Conservation (phyloP, 1,139 yeast species). For the Yamadazyma sp. region DNA sequence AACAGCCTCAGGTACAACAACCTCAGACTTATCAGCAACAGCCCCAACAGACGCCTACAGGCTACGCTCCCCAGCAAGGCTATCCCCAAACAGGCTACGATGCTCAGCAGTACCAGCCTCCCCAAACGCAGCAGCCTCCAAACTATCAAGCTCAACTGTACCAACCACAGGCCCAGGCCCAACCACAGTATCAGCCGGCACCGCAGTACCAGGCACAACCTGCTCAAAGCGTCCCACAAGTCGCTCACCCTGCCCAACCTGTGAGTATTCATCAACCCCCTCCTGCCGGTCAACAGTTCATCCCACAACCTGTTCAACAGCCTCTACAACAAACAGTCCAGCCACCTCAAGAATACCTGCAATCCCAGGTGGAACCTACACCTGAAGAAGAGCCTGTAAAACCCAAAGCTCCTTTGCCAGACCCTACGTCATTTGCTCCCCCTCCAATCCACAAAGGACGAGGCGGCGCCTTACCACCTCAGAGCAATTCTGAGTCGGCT, state of each 20-base stretch:
- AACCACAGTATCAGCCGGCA: slow-evolving; percentile 9
- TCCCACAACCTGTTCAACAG: slow-evolving; percentile 9
- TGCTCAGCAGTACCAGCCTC: slow-evolving; percentile 2
- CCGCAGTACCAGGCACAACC: slow-evolving; percentile 6
- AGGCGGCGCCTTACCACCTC: slow-evolving; percentile 11
- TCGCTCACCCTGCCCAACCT: slow-evolving; percentile 1
- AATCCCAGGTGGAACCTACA: slow-evolving; percentile 1
- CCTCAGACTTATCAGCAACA: no score
- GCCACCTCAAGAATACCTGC: not conserved
- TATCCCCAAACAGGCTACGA: not conserved
- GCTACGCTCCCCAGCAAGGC: not conserved
- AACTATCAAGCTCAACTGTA: slow-evolving; percentile 2
- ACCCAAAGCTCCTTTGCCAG: slow-evolving; percentile 32
- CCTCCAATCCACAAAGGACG: slow-evolving; percentile 38
- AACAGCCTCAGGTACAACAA: not conserved
- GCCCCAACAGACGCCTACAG: no score
- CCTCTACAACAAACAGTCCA: slow-evolving; percentile 5
- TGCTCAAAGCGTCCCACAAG: no score
- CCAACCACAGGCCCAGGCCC: slow-evolving; percentile 5
- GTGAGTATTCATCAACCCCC: no score
- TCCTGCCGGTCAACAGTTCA: slow-evolving; percentile 7
- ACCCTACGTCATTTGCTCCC: slow-evolving; percentile 41
- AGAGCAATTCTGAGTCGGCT: not conserved
- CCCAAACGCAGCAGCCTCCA: not conserved
- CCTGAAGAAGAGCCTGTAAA: slow-evolving; percentile 3